Evolutionary conservation across 805 yeast genomes (phyloP), one percentile per base, ranked within the genome.

Genomic region (Wickerhamiella sorbophila): DNA sequence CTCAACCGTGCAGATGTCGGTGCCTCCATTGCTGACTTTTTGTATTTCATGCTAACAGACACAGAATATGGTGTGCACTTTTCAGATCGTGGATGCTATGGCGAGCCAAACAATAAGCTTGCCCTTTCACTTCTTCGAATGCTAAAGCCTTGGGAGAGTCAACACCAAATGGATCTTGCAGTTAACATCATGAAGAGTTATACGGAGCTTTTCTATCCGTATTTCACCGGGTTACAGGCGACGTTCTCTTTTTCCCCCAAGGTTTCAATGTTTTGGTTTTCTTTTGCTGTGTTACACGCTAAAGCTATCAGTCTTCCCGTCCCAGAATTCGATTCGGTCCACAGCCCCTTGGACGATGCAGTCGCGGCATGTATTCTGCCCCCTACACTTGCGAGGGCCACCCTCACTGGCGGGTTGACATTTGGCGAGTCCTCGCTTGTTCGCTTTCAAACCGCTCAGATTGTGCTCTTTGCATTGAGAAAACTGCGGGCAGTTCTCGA

Each of bases 71-170:
- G 69, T 2, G 48, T 64, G 6, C 46, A 46, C 17, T 61, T 58
- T 34, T 45, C 48, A 5, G 61, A 57, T 31, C 45, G 41, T 14
- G 61, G 55, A 3, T 62, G 65, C 63, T 53, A 50, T 36, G 36
- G 41, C 12, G 45, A 41, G 10, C 64, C 80, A 26, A 71, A 79
- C 53, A 86, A 88, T 58, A 78, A 77, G 54, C 62, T 79, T 22
- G 59, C 84, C 3, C 77, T 74, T 51, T 70, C 77, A 2, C 59
- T 83, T 4, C 55, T 86, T 18, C 74, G 75, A 5, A 63, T 67
- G 24, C 64, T 87, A 52, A 83, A 80, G 51, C 94, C 95, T 1
- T 77, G 93, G 83, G 86, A 81, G 47, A 79, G 81, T 47, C 70
- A 69, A 16, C 45, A 61, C 21, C 94, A 85, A 51, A 62, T 77